Evolutionary conservation across 805 yeast genomes (phyloP).

Genomic region (Metschnikowia continentalis): DNA sequence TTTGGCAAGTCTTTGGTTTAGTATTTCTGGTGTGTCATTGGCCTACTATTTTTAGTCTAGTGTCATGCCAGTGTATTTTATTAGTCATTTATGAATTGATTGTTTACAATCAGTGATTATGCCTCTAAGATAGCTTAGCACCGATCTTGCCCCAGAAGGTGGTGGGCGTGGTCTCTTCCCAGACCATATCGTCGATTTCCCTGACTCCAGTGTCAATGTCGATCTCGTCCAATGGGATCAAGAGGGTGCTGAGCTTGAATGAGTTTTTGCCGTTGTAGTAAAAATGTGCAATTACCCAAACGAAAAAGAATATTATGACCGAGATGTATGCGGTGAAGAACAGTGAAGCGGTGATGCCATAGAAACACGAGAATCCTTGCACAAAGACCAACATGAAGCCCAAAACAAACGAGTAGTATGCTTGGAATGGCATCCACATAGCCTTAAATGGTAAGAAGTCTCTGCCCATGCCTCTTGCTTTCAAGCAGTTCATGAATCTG

Average conservation of each 20-base stretch:
- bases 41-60: too few species aligned
- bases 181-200: slow-evolving; percentile 54
- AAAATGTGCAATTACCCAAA: slow-evolving; percentile 54
- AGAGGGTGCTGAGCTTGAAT: slow-evolving; percentile 34
- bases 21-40: too few species aligned
- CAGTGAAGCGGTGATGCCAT: slow-evolving; percentile 46
- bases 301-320: slow-evolving; percentile 51
- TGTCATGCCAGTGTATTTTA: too few species aligned
- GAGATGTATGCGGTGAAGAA: slow-evolving; percentile 75
- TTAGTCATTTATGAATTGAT: too few species aligned
- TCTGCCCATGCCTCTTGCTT: slow-evolving; percentile 59
- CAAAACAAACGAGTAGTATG: slow-evolving; percentile 57
- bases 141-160: slow-evolving; percentile 55
- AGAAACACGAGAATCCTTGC: slow-evolving; percentile 70
- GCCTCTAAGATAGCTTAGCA: slow-evolving; percentile 24
- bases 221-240: slow-evolving; percentile 51
- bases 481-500: slow-evolving; percentile 65
- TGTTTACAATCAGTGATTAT: not conserved
- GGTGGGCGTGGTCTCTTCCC: slow-evolving; percentile 49
- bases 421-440: slow-evolving; percentile 59
- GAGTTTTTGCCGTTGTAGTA: slow-evolving; percentile 42
- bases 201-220: slow-evolving; percentile 69
- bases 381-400: slow-evolving; percentile 56
- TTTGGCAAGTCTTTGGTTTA: too few species aligned
- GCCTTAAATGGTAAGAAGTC: slow-evolving; percentile 75